Base-by-base conservation (phyloP, 2,329 filamentous ascomycete genomes). In the Trichoderma polysporum region DNA sequence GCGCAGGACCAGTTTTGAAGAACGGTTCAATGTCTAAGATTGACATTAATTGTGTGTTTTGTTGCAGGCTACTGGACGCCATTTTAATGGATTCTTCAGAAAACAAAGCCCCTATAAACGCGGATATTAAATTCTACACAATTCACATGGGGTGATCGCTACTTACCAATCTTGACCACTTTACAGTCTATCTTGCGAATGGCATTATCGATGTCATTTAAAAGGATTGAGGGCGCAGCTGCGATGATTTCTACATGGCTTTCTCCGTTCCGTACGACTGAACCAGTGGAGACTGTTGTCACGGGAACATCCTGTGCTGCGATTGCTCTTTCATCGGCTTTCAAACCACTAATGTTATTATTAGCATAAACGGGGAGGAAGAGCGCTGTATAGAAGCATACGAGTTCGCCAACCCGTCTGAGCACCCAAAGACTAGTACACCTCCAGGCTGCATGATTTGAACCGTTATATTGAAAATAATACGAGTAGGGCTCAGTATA, bases 21-120 rank as follows among this genome's bases (percentile, higher is more conserved):
- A 66, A 66, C n/a, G 53, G 63, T 35, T 66, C 63, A 45, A 60
- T 45, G 27, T 66, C 63, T 17, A 66, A 27, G 17, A 66, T 53
- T 29, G 56, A 45, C 31, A 49, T 60, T 22, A 27, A 19, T 15
- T 60, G 54, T 17, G 29, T 25, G 41, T 33, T n/a, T 29, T 60
- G 37, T 31, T 66, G 63, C 31, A 66, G 9, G 63, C 35, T 35
- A 27, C 22, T 52, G 39, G 63, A 66, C 13, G 50, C 54, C 10
- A 59, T 45, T 19, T 35, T 6, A 12, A 35, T 35, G 3, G 33
- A 35, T 35, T 35, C 13, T 12, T 35, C 6, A 13, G 33, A 35
- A 35, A 35, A 9, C 33, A 35, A 35, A 12, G 33, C 33, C 10
- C 33, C 33, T 35, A 35, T 35, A 35, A 1, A 35, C 33, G 7